Conservation (phyloP, 2,329 filamentous ascomycete genomes). For the Hysterium pulicare region DNA sequence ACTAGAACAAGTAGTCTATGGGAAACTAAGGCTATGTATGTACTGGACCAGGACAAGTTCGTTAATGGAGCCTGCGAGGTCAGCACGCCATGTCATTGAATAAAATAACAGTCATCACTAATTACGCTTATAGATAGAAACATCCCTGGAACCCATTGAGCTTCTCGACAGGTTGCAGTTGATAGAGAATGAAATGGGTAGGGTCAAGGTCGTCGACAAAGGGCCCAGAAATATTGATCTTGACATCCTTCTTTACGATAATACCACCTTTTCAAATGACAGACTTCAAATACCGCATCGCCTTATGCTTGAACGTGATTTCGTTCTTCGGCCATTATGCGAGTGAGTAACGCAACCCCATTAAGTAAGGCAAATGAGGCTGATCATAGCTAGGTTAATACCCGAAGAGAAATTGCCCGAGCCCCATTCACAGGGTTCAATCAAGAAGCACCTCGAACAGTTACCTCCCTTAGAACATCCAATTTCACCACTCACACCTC, state of each 20-base stretch:
- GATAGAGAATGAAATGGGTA: constrained; percentile 76
- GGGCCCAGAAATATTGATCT: constrained; percentile 93
- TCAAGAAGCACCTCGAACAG: constrained; percentile 31
- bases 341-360: constrained; percentile 67
- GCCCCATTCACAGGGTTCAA: constrained; percentile 46
- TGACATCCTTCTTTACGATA: constrained; percentile 80
- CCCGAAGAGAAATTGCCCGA: constrained; percentile 37
- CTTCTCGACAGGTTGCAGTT: constrained; percentile 78
- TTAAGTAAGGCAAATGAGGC: too few relatives aligned
- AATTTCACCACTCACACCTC: constrained; percentile 39
- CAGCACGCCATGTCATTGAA: constrained; percentile 31
- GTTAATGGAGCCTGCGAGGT: constrained; percentile 93
- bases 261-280: constrained; percentile 62
- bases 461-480: constrained; percentile 32
- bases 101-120: not conserved
- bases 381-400: constrained; percentile 23
- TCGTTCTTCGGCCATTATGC: constrained; percentile 82
- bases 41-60: constrained; percentile 82
- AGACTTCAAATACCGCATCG: constrained; percentile 82
- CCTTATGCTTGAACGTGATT: constrained; percentile 84
- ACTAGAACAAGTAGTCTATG: constrained; percentile 82
- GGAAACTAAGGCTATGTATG: constrained; percentile 97
- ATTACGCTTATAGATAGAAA: constrained; percentile 64
- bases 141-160: constrained; percentile 67
- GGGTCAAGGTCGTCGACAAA: constrained; percentile 84